These are phyloP conservation scores for Thecaphora thlaspeos DNA, from an alignment of 1,284 basidiomycete genomes.

Conservation along the genomic window DNA sequence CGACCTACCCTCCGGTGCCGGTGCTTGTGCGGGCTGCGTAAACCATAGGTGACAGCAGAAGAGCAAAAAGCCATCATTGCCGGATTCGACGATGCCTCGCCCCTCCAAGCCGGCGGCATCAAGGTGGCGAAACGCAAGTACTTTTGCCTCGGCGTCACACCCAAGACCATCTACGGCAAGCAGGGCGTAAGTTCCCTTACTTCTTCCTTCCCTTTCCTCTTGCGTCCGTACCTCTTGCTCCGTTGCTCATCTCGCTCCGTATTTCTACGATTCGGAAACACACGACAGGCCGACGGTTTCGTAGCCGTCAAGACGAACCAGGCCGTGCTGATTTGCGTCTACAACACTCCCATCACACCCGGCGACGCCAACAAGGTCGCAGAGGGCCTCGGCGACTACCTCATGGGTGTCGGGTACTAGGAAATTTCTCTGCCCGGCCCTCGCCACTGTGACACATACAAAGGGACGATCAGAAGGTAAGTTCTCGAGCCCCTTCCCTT, in stretches of 20 bases:
- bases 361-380: slow-evolving; percentile 73
- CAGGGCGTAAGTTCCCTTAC: slow-evolving; percentile 68
- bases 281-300: slow-evolving; percentile 76
- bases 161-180: slow-evolving; percentile 74
- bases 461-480: too few relatives aligned
- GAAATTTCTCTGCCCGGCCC: too few relatives aligned
- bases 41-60: slow-evolving; percentile 69
- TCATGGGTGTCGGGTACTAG: slow-evolving; percentile 51
- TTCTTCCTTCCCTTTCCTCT: too few relatives aligned
- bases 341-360: slow-evolving; percentile 68
- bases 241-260: too few relatives aligned
- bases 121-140: slow-evolving; percentile 75
- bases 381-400: slow-evolving; percentile 61
- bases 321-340: slow-evolving; percentile 80
- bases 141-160: slow-evolving; percentile 69
- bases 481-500: too few relatives aligned
- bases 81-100: slow-evolving; percentile 63
- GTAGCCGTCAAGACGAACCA: slow-evolving; percentile 84
- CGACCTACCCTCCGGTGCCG: too few relatives aligned
- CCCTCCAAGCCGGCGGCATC: slow-evolving; percentile 65
- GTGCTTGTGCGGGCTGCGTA: too few relatives aligned
- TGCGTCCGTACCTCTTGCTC: too few relatives aligned
- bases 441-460: too few relatives aligned
- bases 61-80: slow-evolving; percentile 73
- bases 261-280: too few relatives aligned